These are phyloP conservation scores for Kwoniella sp. DNA, from an alignment of 768 basidiomycete species.

Conservation along the genomic window DNA sequence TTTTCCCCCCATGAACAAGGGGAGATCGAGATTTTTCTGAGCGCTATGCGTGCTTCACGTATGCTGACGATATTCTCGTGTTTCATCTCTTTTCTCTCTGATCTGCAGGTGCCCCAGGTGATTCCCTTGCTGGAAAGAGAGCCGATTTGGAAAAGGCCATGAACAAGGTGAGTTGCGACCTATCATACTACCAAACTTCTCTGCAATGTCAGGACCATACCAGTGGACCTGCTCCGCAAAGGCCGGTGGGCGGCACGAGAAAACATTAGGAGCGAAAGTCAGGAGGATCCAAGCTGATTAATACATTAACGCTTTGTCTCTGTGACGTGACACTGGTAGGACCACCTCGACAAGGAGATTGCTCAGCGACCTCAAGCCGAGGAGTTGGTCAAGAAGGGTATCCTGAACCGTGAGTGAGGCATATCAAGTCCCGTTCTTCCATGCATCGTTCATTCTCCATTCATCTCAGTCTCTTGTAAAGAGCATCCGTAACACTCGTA, in stretches of 20 bases:
- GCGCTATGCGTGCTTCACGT: too few species aligned
- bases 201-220: too few species aligned
- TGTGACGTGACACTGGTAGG: too few species aligned
- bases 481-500: too few species aligned
- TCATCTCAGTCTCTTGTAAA: neutral
- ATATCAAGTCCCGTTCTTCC: neutral
- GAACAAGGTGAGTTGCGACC: constrained; percentile 61
- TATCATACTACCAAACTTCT: neutral
- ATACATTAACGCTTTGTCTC: too few species aligned
- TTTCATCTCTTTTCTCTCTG: too few species aligned
- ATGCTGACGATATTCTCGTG: neutral
- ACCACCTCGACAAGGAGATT: constrained; percentile 67
- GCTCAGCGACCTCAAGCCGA: constrained; percentile 65
- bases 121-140: constrained; percentile 66
- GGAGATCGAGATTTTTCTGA: too few species aligned
- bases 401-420: constrained; percentile 59
- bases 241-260: too few species aligned
- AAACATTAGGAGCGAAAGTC: too few species aligned
- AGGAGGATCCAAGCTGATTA: neutral
- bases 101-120: constrained; percentile 62
- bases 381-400: constrained; percentile 68
- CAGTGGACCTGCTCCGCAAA: too few species aligned
- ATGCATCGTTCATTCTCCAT: neutral
- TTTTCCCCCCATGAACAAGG: too few species aligned
- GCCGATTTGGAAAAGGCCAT: constrained; percentile 66